phyloP scores from a whole-genome alignment of 1,284 basidiomycete species.

The Sutorius eximius region DNA sequence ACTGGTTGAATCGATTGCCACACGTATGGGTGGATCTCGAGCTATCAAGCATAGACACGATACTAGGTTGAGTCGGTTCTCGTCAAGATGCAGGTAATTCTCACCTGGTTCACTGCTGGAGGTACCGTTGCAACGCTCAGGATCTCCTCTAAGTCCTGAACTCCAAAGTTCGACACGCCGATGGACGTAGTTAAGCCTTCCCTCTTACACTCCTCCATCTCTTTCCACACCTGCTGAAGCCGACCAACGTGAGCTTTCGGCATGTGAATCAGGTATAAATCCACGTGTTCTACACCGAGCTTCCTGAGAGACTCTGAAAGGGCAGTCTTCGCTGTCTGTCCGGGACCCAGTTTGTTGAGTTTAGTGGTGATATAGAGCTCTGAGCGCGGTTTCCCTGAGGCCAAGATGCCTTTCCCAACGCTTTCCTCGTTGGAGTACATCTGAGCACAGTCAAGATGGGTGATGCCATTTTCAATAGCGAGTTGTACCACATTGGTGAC shows the following conservation, averaged over 20 bases:
- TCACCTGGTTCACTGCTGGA: background rate
- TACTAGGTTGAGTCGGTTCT: background rate
- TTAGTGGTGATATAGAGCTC: background rate
- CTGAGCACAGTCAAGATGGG: constrained; percentile 1
- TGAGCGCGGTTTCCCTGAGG: background rate
- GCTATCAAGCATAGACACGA: background rate
- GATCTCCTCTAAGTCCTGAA: background rate
- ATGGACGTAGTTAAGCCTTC: constrained; percentile 6
- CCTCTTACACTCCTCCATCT: constrained; percentile 4
- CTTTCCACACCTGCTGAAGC: constrained; percentile 2
- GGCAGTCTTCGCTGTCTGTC: background rate
- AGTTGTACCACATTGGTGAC: background rate
- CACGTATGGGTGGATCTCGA: background rate
- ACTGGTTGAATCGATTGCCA: constrained; percentile 5
- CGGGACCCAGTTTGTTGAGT: background rate
- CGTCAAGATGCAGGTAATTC: background rate
- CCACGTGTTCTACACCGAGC: background rate
- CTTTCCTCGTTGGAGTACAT: constrained; percentile 2
- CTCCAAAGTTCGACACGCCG: background rate
- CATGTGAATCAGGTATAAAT: background rate
- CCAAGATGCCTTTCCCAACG: background rate
- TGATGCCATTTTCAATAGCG: background rate
- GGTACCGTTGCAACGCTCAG: background rate
- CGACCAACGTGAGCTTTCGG: background rate
- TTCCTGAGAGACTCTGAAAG: background rate